Evolutionary conservation across 2,329 filamentous ascomycete genomes (phyloP), one percentile per base, ranked within the genome.

Genomic region (Fusarium devonianum): DNA sequence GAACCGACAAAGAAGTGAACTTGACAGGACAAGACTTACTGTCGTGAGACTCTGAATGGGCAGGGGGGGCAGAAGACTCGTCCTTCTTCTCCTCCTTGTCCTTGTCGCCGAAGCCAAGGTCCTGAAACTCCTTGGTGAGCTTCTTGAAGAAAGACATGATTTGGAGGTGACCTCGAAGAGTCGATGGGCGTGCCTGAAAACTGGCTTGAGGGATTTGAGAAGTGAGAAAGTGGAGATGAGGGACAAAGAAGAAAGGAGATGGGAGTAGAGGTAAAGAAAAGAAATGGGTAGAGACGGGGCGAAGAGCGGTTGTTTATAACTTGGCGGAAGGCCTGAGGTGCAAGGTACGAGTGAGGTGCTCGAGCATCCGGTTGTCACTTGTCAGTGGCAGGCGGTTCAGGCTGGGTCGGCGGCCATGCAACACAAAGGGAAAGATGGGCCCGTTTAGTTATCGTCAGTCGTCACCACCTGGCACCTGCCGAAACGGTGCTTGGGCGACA

Each of bases 111-210:
- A 80, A 71, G 39, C 71, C 73, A 44, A 82, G 70, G 60, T 75
- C 73, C 62, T 81, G 77, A 30, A 78, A 71, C 57, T 75, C 69
- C 58, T 73, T 68, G 49, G 70, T 67, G 36, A 77, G 60, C 60
- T 75, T 75, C 55, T 72, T 73, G 64, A 76, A 72, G 63, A 77
- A 77, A 25, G 74, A 77, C 74, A 77, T 78, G 55, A 42, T 68
- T n/a, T 62, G 41, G 26, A 19, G 14, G 25, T 30, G 21, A 21
- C 19, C 28, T 48, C 18, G 36, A 13, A 34, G 38, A 42, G 42
- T 30, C 43, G 50, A 46, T 25, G 23, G 29, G 32, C 33, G 53
- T 53, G 50, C 37, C 52, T 41, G 36, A 34, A 38, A 46, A 39
- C 14, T 32, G 29, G 36, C 28, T 45, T 37, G 35, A 4, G 14